Conservation (phyloP, 2,329 filamentous ascomycete species). For the Colletotrichum graminicola region DNA sequence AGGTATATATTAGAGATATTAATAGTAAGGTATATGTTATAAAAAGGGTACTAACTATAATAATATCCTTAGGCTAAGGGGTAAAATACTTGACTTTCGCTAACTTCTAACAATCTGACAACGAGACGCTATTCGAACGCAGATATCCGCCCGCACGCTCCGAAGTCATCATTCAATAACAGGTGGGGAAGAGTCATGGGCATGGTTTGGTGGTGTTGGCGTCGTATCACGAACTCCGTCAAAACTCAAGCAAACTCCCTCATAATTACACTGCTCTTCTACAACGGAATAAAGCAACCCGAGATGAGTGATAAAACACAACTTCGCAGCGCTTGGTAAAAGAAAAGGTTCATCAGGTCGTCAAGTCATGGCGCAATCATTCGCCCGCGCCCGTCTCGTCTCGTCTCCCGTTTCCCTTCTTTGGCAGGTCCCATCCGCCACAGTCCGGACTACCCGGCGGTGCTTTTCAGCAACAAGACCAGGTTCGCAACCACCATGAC, state of each 20-base stretch:
- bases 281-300: background rate
- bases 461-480: conserved; percentile 66
- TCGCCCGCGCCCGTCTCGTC: background rate
- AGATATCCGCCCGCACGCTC: background rate
- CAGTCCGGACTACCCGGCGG: background rate
- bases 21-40: too few relatives aligned
- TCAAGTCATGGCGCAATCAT: conserved; percentile 5
- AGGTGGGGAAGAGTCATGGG: too few relatives aligned
- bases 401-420: background rate
- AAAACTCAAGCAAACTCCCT: background rate
- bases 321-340: background rate
- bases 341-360: conserved; percentile 1
- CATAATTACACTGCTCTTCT: background rate
- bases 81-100: too few relatives aligned
- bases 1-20: too few relatives aligned
- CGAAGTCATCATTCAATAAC: too few relatives aligned
- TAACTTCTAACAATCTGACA: background rate
- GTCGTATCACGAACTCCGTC: background rate
- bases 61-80: too few relatives aligned
- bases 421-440: background rate
- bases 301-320: background rate
- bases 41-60: too few relatives aligned
- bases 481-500: conserved; percentile 83
- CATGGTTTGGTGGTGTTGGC: background rate
- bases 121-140: background rate